Base-by-base conservation (phyloP, 768 basidiomycete genomes). In the Leccinum aurantiacum region DNA sequence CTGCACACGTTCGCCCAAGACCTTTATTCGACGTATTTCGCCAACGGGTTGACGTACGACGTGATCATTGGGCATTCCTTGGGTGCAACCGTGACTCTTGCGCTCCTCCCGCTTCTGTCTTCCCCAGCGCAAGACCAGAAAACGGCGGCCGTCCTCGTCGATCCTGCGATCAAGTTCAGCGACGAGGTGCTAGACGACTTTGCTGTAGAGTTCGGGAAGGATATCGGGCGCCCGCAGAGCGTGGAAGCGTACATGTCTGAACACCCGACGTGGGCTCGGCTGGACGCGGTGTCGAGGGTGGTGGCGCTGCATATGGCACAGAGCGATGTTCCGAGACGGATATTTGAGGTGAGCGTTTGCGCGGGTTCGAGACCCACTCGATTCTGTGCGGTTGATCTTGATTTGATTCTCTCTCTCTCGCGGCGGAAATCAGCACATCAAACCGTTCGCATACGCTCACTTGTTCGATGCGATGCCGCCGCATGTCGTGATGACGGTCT, bases 51-150 rank as follows among this genome's bases (percentile, higher is more conserved):
- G 33, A 33, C 48, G 8, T 68, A 62, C 31, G 61, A 65, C 49
- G 56, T 63, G 44, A 65, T 68, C 58, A 47, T 67, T 22, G 66
- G 60, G 8, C 64, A 63, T 51, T 68, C 61, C 2, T 27, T 68
- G 1, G 63, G 67, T 6, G 67, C 51, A 11, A 55, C 50, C 4
- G 53, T 65, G 22, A 15, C 38, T 1, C 47, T 68, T 10, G 54
- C 57, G 4, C 64, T 65, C 13, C 48, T 68, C 17, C 52, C 59
- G 6, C 38, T 65, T 10, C 50, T 65, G 33, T 49, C 60, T 4
- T 6, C 48, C 22, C 56, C 44, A n/a, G 41, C 17, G 6, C 25
- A 14, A 41, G 31, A n/a, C 29, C 33, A 41, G 31, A 60, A 54
- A 37, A 59, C 57, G 6, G 35, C 53, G 7, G 56, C 58, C 2